phyloP scores from a whole-genome alignment of 2,329 filamentous ascomycete genomes.

The Incumbomyces delicatus region DNA sequence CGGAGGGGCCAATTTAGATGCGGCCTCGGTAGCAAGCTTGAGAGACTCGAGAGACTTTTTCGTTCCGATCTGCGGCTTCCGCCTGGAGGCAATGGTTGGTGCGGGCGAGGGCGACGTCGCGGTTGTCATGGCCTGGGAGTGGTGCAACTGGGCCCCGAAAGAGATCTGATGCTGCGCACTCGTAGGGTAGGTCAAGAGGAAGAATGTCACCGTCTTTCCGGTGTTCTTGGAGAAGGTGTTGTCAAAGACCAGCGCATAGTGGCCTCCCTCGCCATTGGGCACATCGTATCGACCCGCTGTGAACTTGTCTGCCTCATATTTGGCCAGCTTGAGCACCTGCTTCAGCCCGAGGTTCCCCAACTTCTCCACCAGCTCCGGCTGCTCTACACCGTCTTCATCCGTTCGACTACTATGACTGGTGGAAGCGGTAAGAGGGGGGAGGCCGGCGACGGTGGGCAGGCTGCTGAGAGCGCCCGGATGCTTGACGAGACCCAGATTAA shows the following conservation, averaged over 20 bases:
- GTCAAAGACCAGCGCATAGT: slow-evolving; percentile 95
- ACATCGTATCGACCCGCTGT: slow-evolving; percentile 85
- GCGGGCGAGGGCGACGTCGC: slow-evolving; percentile 19
- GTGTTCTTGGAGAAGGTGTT: slow-evolving; percentile 96
- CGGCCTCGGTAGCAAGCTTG: slow-evolving; percentile 25
- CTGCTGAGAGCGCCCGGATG: slow-evolving; percentile 63
- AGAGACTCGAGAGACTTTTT: slow-evolving; percentile 44
- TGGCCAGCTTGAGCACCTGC: slow-evolving; percentile 70
- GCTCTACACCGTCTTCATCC: slow-evolving; percentile 25
- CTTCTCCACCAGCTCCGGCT: slow-evolving; percentile 49
- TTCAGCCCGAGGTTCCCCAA: slow-evolving; percentile 53
- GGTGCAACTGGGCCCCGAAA: slow-evolving; percentile 38
- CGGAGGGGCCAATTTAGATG: slow-evolving; percentile 7
- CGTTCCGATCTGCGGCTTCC: slow-evolving; percentile 32
- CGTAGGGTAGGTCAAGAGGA: slow-evolving; percentile 86
- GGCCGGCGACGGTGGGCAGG: slow-evolving; percentile 40
- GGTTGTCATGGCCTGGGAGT: slow-evolving; percentile 43
- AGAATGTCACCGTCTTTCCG: slow-evolving; percentile 90
- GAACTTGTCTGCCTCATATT: slow-evolving; percentile 93
- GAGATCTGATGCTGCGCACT: slow-evolving; percentile 43
- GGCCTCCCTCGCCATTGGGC: slow-evolving; percentile 62
- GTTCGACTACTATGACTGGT: slow-evolving; percentile 23
- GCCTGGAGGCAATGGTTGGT: slow-evolving; percentile 10
- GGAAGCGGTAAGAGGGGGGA: slow-evolving; percentile 33
- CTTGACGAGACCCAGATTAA: slow-evolving; percentile 97